Evolutionary conservation across 2,329 filamentous ascomycete species (phyloP), one percentile per base, ranked within the genome.

Genomic region (Aspergillus tubingensis): DNA sequence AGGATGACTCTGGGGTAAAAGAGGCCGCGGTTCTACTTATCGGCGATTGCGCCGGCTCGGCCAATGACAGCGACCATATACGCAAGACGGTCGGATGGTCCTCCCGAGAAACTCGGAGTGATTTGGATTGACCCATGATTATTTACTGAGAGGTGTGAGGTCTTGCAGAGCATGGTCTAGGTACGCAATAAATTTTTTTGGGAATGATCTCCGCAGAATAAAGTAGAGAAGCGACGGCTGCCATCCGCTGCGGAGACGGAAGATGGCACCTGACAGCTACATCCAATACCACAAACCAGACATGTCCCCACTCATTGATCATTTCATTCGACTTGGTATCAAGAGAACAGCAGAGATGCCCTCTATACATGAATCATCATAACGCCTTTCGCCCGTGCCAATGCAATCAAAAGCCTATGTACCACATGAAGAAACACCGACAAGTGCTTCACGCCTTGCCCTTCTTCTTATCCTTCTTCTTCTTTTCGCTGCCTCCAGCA

Each of bases 401-500:
- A 76, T 76, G 73, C 72, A 75, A 70, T 62, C 68, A 65, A 60
- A 70, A 70, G 57, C 58, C 61, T 58, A 64, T 61, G 51, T 53
- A 62, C 58, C 57, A 62, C 55, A 65, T 54, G 56, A 61, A 68
- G 58, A 65, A 39, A 54, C 58, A 51, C 59, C 60, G n/a, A 59
- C 55, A 21, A 27, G 13, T 56, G 58, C 13, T 55, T 72, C 61
- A 77, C 43, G 74, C 75, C 66, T 82, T 82, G 51, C 72, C 74
- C 71, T 79, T 80, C 75, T 82, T 83, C 72, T 82, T 81, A 58
- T 81, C 76, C 66, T 83, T 81, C 70, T 82, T 81, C 63, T 76
- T 79, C 70, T 77, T 80, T 58, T 76, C 72, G 5, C 67, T 62
- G 5, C 67, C 67, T n/a, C 67, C 65, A 25, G 65, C 70, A 10